Evolutionary conservation across 208 protist species (phyloP).

Genomic region (Crithidia mellificae): DNA sequence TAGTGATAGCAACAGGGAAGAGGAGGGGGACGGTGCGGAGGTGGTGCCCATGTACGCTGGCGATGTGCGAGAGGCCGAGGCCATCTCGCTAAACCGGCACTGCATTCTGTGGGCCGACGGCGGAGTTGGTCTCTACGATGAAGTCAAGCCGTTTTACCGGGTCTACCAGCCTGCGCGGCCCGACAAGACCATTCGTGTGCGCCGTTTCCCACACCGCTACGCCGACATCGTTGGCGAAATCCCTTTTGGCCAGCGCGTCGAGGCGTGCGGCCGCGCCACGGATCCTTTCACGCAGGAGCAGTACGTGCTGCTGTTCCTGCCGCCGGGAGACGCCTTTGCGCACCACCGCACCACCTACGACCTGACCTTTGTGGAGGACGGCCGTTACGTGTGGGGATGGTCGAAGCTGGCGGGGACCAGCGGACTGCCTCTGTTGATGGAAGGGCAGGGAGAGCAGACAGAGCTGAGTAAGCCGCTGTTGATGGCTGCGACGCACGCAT

Average conservation of each 20-base stretch:
- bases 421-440: conserved; percentile 49
- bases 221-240: conserved; percentile 74
- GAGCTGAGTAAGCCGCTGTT: background rate
- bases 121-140: conserved; percentile 43
- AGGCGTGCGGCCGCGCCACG: conserved; percentile 52
- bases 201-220: conserved; percentile 64
- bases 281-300: conserved; percentile 65
- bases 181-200: conserved; percentile 60
- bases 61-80: conserved; percentile 67
- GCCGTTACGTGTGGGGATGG: conserved; percentile 77
- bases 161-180: conserved; percentile 46
- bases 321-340: conserved; percentile 22
- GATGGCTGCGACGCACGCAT: background rate
- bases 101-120: conserved; percentile 64
- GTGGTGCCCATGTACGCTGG: conserved; percentile 22
- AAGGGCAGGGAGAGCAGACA: conserved; percentile 18
- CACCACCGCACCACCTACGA: conserved; percentile 38
- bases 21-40: background rate
- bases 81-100: conserved; percentile 51
- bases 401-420: conserved; percentile 60
- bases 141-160: conserved; percentile 55
- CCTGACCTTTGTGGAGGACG: conserved; percentile 36
- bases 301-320: conserved; percentile 70
- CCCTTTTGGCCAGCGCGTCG: conserved; percentile 49
- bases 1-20: background rate